phyloP scores from a whole-genome alignment of 2,329 filamentous ascomycete species.

The Colletotrichum lindemuthianum region DNA sequence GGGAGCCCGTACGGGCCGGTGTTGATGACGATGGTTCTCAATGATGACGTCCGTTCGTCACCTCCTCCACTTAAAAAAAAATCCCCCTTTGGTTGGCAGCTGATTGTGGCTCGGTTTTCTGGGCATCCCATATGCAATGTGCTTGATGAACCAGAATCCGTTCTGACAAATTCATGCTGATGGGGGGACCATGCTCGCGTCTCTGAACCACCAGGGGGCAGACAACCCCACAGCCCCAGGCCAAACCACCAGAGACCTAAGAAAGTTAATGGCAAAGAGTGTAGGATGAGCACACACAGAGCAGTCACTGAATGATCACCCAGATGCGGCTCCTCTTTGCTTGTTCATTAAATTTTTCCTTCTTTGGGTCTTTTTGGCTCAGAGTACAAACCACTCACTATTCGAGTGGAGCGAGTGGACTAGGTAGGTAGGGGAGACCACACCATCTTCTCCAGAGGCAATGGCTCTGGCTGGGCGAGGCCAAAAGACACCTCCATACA shows the following conservation, averaged over 20 bases:
- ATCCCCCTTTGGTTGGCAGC: no score
- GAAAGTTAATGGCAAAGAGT: conserved; percentile 21
- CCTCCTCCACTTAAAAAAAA: no score
- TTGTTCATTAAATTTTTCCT: conserved; percentile 32
- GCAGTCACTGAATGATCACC: conserved; percentile 35
- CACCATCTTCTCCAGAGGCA: conserved; percentile 18
- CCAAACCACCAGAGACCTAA: conserved; percentile 23
- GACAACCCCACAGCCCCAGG: not conserved
- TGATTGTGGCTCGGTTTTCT: no score
- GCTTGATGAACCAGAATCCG: no score
- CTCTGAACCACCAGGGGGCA: not conserved
- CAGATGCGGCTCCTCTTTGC: conserved; percentile 29
- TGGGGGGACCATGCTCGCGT: no score
- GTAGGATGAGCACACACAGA: conserved; percentile 22
- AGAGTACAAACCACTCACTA: conserved; percentile 35
- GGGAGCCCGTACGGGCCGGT: not conserved
- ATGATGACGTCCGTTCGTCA: not conserved
- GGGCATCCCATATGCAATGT: no score
- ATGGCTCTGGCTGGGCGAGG: not conserved
- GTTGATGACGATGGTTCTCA: not conserved
- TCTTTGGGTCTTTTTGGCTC: conserved; percentile 28
- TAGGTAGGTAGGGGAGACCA: conserved; percentile 17
- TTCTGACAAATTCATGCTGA: no score
- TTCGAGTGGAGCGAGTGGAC: conserved; percentile 29
- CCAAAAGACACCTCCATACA: not conserved